Conservation (phyloP, 495 filamentous ascomycete species). For the Amniculicola lignicola region DNA sequence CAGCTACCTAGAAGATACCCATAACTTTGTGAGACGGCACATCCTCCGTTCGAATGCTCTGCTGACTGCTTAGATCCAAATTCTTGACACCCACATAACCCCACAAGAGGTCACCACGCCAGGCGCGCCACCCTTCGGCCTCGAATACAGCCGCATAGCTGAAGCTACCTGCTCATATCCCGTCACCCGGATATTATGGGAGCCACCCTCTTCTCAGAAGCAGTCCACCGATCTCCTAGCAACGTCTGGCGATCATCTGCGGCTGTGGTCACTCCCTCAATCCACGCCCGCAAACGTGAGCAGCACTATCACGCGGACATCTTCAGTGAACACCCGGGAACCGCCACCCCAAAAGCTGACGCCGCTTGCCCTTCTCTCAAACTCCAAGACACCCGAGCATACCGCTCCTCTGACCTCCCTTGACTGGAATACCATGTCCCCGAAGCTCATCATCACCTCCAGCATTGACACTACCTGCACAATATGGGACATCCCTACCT, state of each 20-base stretch:
- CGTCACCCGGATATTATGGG: conserved; percentile 94
- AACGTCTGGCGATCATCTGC: conserved; percentile 93
- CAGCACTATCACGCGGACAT: conserved; percentile 71
- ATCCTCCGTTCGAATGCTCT: background rate
- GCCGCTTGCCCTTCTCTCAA: conserved; percentile 87
- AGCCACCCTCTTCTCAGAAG: conserved; percentile 95
- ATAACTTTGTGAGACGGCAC: conserved; percentile 78
- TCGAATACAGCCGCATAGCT: conserved; percentile 92
- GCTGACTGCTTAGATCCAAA: conserved; percentile 74
- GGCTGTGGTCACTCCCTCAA: conserved; percentile 84
- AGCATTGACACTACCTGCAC: conserved; percentile 99
- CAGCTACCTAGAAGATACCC: conserved; percentile 95
- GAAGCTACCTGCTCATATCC: conserved; percentile 98
- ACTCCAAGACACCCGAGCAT: conserved; percentile 97
- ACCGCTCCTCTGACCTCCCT: conserved; percentile 93
- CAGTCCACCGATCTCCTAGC: conserved; percentile 93
- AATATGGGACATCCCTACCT: conserved; percentile 98
- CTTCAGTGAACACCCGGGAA: conserved; percentile 58
- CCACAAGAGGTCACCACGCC: conserved; percentile 72
- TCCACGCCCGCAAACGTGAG: conserved; percentile 54
- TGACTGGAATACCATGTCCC: conserved; percentile 96
- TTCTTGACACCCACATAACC: conserved; percentile 78
- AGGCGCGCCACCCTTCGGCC: conserved; percentile 64
- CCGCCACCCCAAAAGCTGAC: conserved; percentile 78
- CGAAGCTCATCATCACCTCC: conserved; percentile 94